Conservation (phyloP, 768 basidiomycete species). For the Aureoboletus auriporus region DNA sequence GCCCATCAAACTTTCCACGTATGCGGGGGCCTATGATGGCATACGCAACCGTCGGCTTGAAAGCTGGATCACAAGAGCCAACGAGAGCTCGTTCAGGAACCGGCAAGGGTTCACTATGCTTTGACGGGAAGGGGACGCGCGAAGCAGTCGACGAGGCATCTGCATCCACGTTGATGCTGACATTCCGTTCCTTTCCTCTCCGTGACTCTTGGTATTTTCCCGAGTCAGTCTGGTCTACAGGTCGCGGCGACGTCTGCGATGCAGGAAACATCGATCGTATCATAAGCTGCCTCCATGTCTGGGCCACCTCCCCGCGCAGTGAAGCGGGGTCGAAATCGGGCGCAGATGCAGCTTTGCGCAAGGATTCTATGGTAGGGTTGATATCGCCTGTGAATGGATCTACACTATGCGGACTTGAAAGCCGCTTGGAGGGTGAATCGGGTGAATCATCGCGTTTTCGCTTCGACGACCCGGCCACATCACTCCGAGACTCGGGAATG, state of each 20-base stretch:
- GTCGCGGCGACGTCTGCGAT: conserved; percentile 16
- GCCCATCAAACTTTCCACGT: conserved; percentile 69
- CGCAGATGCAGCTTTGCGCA: conserved; percentile 22
- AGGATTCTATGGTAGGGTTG: not conserved
- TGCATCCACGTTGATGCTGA: not conserved
- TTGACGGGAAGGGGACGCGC: conserved; percentile 15
- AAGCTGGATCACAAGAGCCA: conserved; percentile 11
- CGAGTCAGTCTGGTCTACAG: conserved; percentile 7
- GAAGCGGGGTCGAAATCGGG: conserved; percentile 27
- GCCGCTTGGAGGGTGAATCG: conserved; percentile 35
- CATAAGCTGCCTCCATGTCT: conserved; percentile 52
- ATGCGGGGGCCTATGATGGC: conserved; percentile 49
- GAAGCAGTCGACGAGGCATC: conserved; percentile 2
- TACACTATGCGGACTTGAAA: not conserved
- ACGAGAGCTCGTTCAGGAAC: conserved; percentile 17
- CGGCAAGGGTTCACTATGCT: conserved; percentile 17
- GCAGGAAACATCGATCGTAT: conserved; percentile 62
- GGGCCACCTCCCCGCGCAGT: conserved; percentile 42
- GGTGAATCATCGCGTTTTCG: conserved; percentile 43
- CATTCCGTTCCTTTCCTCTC: conserved; percentile 7
- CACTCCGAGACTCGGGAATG: not conserved
- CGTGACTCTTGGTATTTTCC: conserved; percentile 8
- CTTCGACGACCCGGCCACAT: conserved; percentile 23
- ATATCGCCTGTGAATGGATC: not conserved
- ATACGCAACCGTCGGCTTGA: conserved; percentile 45